Percentiles rank a stretch among this genome's conserved stretches.
phyloP scores from a whole-genome alignment of 805 yeast species.

The Lachancea meyersii region DNA sequence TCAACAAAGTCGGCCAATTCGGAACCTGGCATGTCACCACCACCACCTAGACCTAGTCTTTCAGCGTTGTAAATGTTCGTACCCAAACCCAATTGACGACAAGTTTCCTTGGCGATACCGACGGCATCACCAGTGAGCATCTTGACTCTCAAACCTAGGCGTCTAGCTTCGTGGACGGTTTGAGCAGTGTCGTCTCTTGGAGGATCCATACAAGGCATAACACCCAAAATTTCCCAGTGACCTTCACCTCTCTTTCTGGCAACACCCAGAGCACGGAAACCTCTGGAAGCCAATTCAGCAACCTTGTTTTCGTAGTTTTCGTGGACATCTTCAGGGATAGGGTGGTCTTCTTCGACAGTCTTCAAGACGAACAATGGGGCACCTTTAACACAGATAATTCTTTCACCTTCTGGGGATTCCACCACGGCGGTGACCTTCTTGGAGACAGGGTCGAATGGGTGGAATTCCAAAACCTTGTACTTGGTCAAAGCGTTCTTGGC shows the following conservation, averaged over 20 bases:
- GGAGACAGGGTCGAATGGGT: conserved; percentile 96
- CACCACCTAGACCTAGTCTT: conserved; percentile 92
- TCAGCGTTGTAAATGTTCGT: conserved; percentile 95
- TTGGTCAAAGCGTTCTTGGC: conserved; percentile 89
- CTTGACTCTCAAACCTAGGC: conserved; percentile 89
- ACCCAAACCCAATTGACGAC: conserved; percentile 96
- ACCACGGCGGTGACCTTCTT: conserved; percentile 94
- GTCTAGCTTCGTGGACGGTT: conserved; percentile 86
- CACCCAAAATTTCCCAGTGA: conserved; percentile 96
- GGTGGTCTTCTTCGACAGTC: conserved; percentile 96
- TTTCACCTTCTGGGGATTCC: conserved; percentile 93
- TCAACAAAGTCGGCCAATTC: conserved; percentile 96
- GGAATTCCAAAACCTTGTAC: conserved; percentile 92
- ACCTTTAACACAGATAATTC: conserved; percentile 94
- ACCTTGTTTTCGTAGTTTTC: conserved; percentile 95
- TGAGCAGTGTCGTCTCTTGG: conserved; percentile 98
- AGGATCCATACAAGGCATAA: conserved; percentile 98
- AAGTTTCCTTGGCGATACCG: conserved; percentile 97
- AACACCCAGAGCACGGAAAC: conserved; percentile 97
- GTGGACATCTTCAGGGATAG: conserved; percentile 87
- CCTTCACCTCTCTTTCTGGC: conserved; percentile 98
- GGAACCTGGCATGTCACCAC: conserved; percentile 95
- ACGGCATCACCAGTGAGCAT: conserved; percentile 99
- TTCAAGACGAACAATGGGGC: conserved; percentile 95
- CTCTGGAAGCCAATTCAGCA: conserved; percentile 96